A percentile compares a stretch with the other conserved stretches of the same genome.
Conservation (phyloP, 805 yeast genomes). For the Starmerella asiatica region DNA sequence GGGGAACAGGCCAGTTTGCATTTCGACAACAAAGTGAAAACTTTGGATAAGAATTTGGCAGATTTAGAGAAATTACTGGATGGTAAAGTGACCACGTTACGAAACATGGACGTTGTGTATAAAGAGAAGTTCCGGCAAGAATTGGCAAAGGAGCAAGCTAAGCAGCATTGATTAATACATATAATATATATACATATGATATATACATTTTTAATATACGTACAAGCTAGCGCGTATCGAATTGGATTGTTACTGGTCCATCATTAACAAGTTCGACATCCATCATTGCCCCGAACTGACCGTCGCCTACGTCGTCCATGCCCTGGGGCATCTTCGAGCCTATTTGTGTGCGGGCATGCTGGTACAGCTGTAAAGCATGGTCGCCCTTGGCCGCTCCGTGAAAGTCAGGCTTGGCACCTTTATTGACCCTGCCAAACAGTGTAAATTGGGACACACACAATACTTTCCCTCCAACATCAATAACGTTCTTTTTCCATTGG, state of each 20-base stretch:
- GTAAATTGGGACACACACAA: conserved; percentile 90
- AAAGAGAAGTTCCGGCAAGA: conserved; percentile 15
- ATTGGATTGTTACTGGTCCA: conserved; percentile 81
- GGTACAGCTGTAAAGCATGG: conserved; percentile 38
- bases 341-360: conserved; percentile 30
- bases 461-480: conserved; percentile 56
- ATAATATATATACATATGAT: background rate
- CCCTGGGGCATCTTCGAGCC: conserved; percentile 30
- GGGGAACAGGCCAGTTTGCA: conserved; percentile 54
- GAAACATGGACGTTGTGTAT: conserved; percentile 39
- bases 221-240: conserved; percentile 40
- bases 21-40: conserved; percentile 58
- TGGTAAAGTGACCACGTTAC: conserved; percentile 54
- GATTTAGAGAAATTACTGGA: conserved; percentile 63
- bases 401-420: conserved; percentile 92
- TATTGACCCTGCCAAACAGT: conserved; percentile 65
- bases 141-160: conserved; percentile 9
- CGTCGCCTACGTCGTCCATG: conserved; percentile 61
- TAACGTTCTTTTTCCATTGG: conserved; percentile 66
- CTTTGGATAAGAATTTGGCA: conserved; percentile 56
- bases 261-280: conserved; percentile 78
- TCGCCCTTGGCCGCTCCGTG: conserved; percentile 81
- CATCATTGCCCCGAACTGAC: conserved; percentile 96
- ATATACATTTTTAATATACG: too few species aligned
- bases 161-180: background rate